phyloP scores from a whole-genome alignment of 2,329 filamentous ascomycete genomes.

The Cryphonectria naterciae region DNA sequence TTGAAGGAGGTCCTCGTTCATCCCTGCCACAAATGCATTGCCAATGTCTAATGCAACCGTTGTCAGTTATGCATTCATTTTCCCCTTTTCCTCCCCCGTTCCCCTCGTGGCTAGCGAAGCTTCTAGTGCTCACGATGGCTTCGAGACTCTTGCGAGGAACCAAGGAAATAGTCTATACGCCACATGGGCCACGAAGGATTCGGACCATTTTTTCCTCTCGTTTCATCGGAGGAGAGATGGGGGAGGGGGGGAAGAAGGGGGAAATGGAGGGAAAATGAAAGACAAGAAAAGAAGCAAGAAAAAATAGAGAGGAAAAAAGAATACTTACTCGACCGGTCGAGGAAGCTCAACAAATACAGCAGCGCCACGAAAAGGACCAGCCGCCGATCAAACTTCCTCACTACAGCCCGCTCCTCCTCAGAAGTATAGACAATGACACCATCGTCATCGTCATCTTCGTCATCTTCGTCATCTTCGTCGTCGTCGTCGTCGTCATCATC shows the following conservation, averaged over 20 bases:
- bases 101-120: neutral
- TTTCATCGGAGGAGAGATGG: neutral
- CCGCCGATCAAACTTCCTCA: constrained; percentile 75
- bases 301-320: constrained; percentile 33
- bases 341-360: constrained; percentile 82
- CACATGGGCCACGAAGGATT: neutral
- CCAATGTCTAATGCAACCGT: constrained; percentile 56
- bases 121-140: neutral
- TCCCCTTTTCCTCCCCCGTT: neutral
- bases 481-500: constrained; percentile 1
- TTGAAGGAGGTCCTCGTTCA: constrained; percentile 59
- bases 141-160: neutral
- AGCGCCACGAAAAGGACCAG: constrained; percentile 81
- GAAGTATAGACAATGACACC: constrained; percentile 50
- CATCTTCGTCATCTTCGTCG: neutral
- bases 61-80: neutral
- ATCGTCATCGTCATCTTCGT: constrained; percentile 12
- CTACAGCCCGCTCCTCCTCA: constrained; percentile 74
- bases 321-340: constrained; percentile 77
- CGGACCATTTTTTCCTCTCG: neutral
- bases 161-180: neutral
- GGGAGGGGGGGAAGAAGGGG: no score
- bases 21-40: constrained; percentile 66
- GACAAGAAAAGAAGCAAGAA: neutral
- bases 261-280: neutral